phyloP scores from a whole-genome alignment of 768 basidiomycete genomes.

The Leccinum barrowsii region DNA sequence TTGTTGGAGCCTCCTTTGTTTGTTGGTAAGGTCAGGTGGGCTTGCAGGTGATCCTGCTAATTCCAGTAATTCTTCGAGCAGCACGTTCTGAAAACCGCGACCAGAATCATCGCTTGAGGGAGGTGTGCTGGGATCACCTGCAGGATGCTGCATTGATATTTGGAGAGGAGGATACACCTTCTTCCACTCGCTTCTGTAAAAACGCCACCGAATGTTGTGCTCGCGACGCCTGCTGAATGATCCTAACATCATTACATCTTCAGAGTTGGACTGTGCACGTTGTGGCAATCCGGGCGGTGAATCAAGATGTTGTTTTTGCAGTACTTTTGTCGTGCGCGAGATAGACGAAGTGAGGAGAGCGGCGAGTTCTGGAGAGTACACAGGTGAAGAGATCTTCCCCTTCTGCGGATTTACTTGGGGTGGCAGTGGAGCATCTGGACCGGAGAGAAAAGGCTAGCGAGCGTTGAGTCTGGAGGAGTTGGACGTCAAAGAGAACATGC shows the following conservation, averaged over 20 bases:
- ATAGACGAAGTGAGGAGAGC: conserved; percentile 55
- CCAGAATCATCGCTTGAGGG: conserved; percentile 6
- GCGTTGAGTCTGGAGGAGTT: conserved; percentile 2
- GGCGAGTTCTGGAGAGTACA: conserved; percentile 58
- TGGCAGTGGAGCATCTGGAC: conserved; percentile 40
- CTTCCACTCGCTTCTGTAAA: conserved; percentile 50
- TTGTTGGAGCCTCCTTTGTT: conserved; percentile 8
- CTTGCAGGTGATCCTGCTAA: conserved; percentile 37
- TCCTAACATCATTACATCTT: conserved; percentile 58
- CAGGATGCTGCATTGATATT: conserved; percentile 29
- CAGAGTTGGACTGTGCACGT: conserved; percentile 54
- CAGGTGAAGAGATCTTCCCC: conserved; percentile 53
- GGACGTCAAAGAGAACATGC: background rate
- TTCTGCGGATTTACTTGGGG: conserved; percentile 48
- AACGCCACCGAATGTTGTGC: conserved; percentile 69
- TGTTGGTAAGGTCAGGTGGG: conserved; percentile 31
- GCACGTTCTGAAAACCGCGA: conserved; percentile 41
- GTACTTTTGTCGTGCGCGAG: conserved; percentile 45
- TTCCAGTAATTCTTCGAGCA: conserved; percentile 43
- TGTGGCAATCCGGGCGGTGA: conserved; percentile 54
- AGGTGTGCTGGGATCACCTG: conserved; percentile 3
- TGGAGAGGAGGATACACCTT: conserved; percentile 63
- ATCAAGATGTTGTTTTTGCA: conserved; percentile 39
- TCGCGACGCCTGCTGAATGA: conserved; percentile 71
- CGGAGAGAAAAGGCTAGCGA: conserved; percentile 52